Evolutionary conservation across 2,329 filamentous ascomycete species (phyloP).

Genomic region (Ceratocystis eucalypticola): DNA sequence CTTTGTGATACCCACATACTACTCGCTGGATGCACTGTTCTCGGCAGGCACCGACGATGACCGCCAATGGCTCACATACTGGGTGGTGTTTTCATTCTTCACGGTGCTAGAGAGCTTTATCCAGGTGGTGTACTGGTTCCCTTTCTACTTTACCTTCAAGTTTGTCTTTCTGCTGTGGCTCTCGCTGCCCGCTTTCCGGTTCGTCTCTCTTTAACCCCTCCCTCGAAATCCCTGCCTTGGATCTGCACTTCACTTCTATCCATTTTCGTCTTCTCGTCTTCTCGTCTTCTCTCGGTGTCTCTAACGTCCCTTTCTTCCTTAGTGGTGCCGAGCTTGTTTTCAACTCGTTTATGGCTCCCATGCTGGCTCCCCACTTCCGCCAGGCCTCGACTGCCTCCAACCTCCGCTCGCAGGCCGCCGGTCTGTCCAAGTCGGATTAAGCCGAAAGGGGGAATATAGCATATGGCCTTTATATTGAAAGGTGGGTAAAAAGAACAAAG

Average conservation of each 20-base stretch:
- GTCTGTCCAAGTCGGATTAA: slow-evolving; percentile 58
- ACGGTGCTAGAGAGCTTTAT: slow-evolving; percentile 73
- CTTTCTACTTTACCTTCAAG: slow-evolving; percentile 99
- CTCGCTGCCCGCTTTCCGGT: slow-evolving; percentile 87
- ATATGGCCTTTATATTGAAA: background rate
- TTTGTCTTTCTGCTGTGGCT: slow-evolving; percentile 97
- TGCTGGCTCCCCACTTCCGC: slow-evolving; percentile 83
- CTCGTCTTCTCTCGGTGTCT: too few species aligned
- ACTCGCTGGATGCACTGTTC: slow-evolving; percentile 68
- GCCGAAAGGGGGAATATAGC: slow-evolving; percentile 4
- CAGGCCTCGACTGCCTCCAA: slow-evolving; percentile 64
- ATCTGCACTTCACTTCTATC: too few species aligned
- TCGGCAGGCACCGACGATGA: slow-evolving; percentile 58
- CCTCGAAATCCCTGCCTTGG: slow-evolving; percentile 2
- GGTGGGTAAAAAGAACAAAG: too few species aligned
- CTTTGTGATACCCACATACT: slow-evolving; percentile 72
- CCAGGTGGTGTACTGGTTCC: slow-evolving; percentile 84
- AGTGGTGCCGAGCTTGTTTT: slow-evolving; percentile 95
- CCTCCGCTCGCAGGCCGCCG: slow-evolving; percentile 69
- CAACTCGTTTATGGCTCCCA: slow-evolving; percentile 84
- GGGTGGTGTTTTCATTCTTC: slow-evolving; percentile 74
- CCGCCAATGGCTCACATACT: slow-evolving; percentile 77
- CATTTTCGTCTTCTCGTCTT: too few species aligned
- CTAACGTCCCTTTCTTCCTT: slow-evolving; percentile 7
- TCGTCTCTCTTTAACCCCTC: slow-evolving; percentile 32